Evolutionary conservation across 768 basidiomycete species (phyloP), one percentile per base, ranked within the genome.

Genomic region (Galerina sulciceps): DNA sequence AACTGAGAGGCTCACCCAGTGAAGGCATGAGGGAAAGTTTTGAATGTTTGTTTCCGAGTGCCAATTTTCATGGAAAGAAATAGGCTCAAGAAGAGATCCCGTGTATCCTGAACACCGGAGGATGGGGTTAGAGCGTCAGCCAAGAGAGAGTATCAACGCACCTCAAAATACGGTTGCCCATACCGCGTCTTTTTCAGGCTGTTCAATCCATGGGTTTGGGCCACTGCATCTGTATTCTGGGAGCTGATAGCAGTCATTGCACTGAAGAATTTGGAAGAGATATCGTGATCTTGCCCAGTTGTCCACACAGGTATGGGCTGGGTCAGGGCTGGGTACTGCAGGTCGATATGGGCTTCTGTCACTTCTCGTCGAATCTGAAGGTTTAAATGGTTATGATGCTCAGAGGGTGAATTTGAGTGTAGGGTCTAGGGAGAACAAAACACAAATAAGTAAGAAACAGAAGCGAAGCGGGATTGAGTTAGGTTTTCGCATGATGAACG

Each of bases 41-140:
- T 57, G 26, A 61, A 57, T 11, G 31, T 47, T 43, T 49, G 60
- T 38, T 57, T 61, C 14, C 55, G 45, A 2, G 26, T 52, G n/a
- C 41, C 38, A 44, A 57, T 44, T 20, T 54, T 23, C 2, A 61
- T 44, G 40, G 60, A 53, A 35, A 61, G 43, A 6, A 57, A 41
- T 14, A 61, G 60, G 14, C 60, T 61, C 6, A 48, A 47, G 23
- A 61, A 57, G n/a, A 57, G 46, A 46, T 61, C 60, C 55, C 60
- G 53, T 18, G 35, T 44, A 26, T 61, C 60, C 60, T 61, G 20
- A 42, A 44, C 10, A 11, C 17, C 2, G 18, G 11, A 35, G 20
- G 31, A n/a, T 17, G 31, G 10, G 17, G n/a, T 34, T 49, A 8
- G 11, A 22, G 43, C 10, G 34, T 17, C 22, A 43, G 36, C 18